Evolutionary conservation across 345 rosid species (phyloP).

Genomic region (Brassica juncea): DNA sequence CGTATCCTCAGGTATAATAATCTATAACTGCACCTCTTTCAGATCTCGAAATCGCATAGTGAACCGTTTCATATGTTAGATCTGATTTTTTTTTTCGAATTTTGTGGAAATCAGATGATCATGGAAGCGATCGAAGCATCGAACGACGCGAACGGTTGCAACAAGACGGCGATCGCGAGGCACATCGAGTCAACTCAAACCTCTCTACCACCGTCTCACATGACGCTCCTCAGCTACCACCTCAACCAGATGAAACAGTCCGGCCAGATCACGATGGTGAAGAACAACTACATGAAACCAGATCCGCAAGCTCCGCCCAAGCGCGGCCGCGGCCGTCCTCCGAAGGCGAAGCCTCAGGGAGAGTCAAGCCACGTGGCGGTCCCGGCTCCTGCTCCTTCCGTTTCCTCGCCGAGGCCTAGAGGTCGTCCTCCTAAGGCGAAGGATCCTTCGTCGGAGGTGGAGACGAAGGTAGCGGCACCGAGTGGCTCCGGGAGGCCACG

Average conservation of each 20-base stretch:
- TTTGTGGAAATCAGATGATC: conserved; percentile 53
- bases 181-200: conserved; percentile 61
- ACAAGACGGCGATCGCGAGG: conserved; percentile 57
- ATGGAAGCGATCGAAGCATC: conserved; percentile 74
- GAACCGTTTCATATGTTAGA: not conserved
- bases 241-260: conserved; percentile 63
- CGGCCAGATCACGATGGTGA: conserved; percentile 61
- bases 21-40: not conserved
- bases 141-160: conserved; percentile 55
- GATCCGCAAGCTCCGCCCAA: conserved; percentile 75
- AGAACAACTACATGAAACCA: conserved; percentile 80
- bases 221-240: conserved; percentile 60
- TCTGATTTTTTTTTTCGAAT: not conserved
- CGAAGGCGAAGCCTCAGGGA: conserved; percentile 50
- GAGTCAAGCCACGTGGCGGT: conserved; percentile 11
- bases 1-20: conserved; percentile 43
- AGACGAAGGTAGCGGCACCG: conserved; percentile 12
- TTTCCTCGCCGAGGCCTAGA: conserved; percentile 59
- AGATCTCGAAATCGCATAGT: not conserved
- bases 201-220: conserved; percentile 61
- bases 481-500: conserved; percentile 50
- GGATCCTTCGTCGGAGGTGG: conserved; percentile 42
- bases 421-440: conserved; percentile 73
- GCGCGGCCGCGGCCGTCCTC: conserved; percentile 93
- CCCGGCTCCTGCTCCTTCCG: conserved; percentile 26